These are phyloP conservation scores for Cladorrhinum sp. DNA, from an alignment of 2,329 filamentous ascomycete species.

Conservation along the genomic window DNA sequence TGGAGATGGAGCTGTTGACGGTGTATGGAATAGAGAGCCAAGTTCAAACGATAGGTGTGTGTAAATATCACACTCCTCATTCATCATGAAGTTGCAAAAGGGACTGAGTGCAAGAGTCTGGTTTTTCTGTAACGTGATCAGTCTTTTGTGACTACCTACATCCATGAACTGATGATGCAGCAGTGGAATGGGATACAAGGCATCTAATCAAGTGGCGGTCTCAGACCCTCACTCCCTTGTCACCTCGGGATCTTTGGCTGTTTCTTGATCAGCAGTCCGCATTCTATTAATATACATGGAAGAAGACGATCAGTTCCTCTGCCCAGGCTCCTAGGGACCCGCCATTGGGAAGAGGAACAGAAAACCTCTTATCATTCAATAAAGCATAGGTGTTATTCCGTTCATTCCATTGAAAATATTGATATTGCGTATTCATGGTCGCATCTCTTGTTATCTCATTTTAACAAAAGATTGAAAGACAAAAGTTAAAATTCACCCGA, in stretches of 20 bases:
- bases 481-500: background rate
- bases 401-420: no score
- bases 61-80: no score
- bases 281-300: conserved; percentile 13
- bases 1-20: background rate
- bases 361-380: background rate
- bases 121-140: no score
- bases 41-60: no score
- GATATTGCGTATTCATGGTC: no score
- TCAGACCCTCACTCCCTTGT: background rate
- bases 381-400: no score
- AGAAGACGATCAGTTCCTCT: background rate
- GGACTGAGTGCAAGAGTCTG: no score
- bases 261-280: conserved; percentile 11
- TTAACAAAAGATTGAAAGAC: no score
- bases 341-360: background rate
- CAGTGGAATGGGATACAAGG: background rate
- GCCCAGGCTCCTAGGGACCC: background rate
- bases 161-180: background rate
- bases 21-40: no score
- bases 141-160: no score
- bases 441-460: no score
- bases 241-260: background rate
- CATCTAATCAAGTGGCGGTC: background rate
- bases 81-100: no score